These are phyloP conservation scores for Kockiozyma suomiensis DNA, from an alignment of 805 yeast genomes.

Conservation along the genomic window DNA sequence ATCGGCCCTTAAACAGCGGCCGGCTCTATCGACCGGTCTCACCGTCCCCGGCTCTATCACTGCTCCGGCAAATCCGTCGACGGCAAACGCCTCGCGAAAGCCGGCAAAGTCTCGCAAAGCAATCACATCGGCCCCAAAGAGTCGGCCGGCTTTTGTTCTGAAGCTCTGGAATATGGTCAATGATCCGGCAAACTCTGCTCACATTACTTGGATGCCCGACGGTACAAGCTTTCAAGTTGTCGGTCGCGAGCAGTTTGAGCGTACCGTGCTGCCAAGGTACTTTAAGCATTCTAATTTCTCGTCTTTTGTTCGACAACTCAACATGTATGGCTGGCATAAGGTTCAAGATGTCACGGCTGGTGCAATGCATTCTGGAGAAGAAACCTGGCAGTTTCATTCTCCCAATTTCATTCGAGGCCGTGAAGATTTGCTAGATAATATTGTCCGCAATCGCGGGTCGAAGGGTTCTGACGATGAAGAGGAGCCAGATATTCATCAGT, in stretches of 20 bases:
- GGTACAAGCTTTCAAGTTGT: constrained; percentile 84
- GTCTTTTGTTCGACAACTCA: constrained; percentile 90
- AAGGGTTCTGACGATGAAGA: constrained; percentile 49
- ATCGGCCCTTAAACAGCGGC: constrained; percentile 31
- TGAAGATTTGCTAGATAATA: constrained; percentile 82
- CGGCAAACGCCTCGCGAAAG: neutral
- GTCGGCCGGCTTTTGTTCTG: constrained; percentile 84
- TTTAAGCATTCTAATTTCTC: constrained; percentile 96
- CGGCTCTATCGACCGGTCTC: constrained; percentile 22
- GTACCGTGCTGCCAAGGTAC: constrained; percentile 80
- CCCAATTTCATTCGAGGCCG: constrained; percentile 74
- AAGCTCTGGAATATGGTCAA: constrained; percentile 96
- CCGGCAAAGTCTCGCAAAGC: constrained; percentile 35
- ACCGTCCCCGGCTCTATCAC: constrained; percentile 34
- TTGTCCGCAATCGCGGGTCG: constrained; percentile 69
- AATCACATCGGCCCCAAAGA: constrained; percentile 38
- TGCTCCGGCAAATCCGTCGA: constrained; percentile 17
- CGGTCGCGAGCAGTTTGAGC: constrained; percentile 83
- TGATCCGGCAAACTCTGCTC: constrained; percentile 66
- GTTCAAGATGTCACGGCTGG: constrained; percentile 87
- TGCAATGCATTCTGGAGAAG: constrained; percentile 58
- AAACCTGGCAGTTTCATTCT: constrained; percentile 85
- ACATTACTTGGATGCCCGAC: constrained; percentile 81
- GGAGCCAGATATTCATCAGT: constrained; percentile 51
- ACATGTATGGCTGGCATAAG: constrained; percentile 99